A percentile compares a stretch with the other conserved stretches of the same genome.
These are phyloP conservation scores for Phytophthora hybrid DNA, from an alignment of 352 stramenopile species.

Conservation along the genomic window DNA sequence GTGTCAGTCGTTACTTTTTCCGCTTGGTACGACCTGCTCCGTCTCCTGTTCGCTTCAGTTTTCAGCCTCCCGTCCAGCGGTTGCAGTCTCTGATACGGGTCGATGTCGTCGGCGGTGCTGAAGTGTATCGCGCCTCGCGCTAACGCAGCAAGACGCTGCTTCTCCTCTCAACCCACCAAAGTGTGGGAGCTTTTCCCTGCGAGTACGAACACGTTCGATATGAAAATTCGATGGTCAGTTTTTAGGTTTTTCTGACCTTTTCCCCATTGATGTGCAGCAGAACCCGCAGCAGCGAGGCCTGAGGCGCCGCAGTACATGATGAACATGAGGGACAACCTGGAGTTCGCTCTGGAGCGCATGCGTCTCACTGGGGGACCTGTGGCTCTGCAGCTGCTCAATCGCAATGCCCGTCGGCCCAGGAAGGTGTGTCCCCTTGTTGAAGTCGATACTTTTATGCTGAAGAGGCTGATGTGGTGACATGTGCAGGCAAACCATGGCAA, in stretches of 20 bases:
- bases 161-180: constrained; percentile 42
- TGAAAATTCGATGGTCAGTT: neutral
- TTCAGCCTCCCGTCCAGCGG: constrained; percentile 20
- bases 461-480: neutral
- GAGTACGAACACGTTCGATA: constrained; percentile 22
- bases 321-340: constrained; percentile 63
- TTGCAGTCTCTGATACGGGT: constrained; percentile 8
- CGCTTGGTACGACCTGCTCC: constrained; percentile 13
- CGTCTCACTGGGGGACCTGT: constrained; percentile 45
- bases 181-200: constrained; percentile 60
- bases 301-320: constrained; percentile 58
- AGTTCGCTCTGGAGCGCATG: constrained; percentile 70
- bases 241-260: constrained; percentile 11
- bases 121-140: constrained; percentile 19
- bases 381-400: constrained; percentile 57
- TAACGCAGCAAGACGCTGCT: constrained; percentile 18
- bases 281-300: constrained; percentile 17
- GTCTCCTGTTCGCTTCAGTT: constrained; percentile 27
- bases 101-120: constrained; percentile 30
- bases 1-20: constrained; percentile 6
- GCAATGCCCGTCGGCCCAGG: constrained; percentile 49
- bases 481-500: constrained; percentile 61
- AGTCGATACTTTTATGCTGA: neutral
- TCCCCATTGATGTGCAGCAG: constrained; percentile 19
- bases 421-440: constrained; percentile 46